These are phyloP conservation scores for Aaosphaeria arxii DNA, from an alignment of 2,329 filamentous ascomycete species.

Conservation along the genomic window DNA sequence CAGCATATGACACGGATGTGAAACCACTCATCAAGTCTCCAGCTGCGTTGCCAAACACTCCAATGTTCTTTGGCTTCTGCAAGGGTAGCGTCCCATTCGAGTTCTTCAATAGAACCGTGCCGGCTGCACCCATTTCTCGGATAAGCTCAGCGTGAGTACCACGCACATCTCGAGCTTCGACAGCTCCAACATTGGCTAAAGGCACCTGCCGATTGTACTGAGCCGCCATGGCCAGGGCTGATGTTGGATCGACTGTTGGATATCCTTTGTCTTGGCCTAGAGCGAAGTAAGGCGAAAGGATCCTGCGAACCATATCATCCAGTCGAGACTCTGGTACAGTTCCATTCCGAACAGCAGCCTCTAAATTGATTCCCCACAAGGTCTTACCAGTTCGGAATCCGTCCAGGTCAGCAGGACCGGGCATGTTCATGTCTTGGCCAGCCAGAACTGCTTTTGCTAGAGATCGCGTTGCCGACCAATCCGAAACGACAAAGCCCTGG, in stretches of 20 bases:
- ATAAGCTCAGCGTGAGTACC: slow-evolving; percentile 34
- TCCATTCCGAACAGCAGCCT: slow-evolving; percentile 38
- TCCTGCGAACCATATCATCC: slow-evolving; percentile 46
- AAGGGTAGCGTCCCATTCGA: slow-evolving; percentile 48
- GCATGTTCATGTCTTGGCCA: slow-evolving; percentile 47
- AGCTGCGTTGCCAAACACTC: slow-evolving; percentile 49
- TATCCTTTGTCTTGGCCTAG: slow-evolving; percentile 38
- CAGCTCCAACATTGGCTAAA: too few species aligned
- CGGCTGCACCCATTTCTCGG: slow-evolving; percentile 39
- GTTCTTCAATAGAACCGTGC: slow-evolving; percentile 49
- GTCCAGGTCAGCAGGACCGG: too few species aligned
- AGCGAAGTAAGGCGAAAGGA: slow-evolving; percentile 46
- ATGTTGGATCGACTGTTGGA: slow-evolving; percentile 27
- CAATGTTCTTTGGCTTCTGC: slow-evolving; percentile 46
- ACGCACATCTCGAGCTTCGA: slow-evolving; percentile 28
- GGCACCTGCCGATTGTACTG: too few species aligned
- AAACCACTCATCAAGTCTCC: slow-evolving; percentile 49
- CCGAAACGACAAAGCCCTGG: slow-evolving; percentile 42
- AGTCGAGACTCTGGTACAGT: slow-evolving; percentile 38
- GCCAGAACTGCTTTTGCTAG: slow-evolving; percentile 44
- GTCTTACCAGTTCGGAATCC: too few species aligned
- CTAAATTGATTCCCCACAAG: slow-evolving; percentile 24
- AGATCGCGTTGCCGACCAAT: slow-evolving; percentile 45
- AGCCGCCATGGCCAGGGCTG: too few species aligned
- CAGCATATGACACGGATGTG: slow-evolving; percentile 7